Base-by-base conservation (phyloP, 75 land plant species). In the Pinus tabuliformis region DNA sequence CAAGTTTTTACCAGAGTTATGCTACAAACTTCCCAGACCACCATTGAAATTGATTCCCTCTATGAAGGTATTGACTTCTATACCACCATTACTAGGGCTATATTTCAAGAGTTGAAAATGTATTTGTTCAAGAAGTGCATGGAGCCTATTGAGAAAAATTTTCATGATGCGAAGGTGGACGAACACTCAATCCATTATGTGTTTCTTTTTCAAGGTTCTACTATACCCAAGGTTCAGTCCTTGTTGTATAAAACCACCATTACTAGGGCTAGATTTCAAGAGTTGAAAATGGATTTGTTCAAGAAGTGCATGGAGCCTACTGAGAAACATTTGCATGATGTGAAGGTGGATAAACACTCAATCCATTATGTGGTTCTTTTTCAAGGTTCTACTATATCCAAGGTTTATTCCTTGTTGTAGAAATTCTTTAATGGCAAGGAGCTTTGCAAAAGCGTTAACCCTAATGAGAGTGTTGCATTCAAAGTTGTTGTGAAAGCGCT, bases 281-380 rank as follows among this genome's bases (percentile, higher is more conserved):
- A 84, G 39, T 75, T 84, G 49, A 81, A 81, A 80, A 84, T 83
- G 85, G 84, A 84, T 70, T 63, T 84, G 63, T 85, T 85, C 63
- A 77, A 81, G 75, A 85, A 85, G 84, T 85, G 86, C 60, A 85
- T 85, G 86, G 86, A 85, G 80, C 86, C 84, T 17, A 84, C 81
- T 26, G 86, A 85, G 77, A 85, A 85, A 62, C 78, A 80, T 37
- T 74, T 84, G 56, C 58, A 80, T 72, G 86, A 84, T 61, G 85
- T 85, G 9, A 82, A 82, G 77, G 70, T 85, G 77, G 77, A 78
- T 22, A 80, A 80, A 71, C 22, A 20, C 21, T 54, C 66, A 1
- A 63, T 83, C 21, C 68, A 83, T 58, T 83, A 79, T 54, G 84
- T 83, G 6, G 84, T 83, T 7, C 74, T 83, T 21, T 83, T 83